phyloP scores from a whole-genome alignment of 177 flowering plant species.

The Vitis hybrid region DNA sequence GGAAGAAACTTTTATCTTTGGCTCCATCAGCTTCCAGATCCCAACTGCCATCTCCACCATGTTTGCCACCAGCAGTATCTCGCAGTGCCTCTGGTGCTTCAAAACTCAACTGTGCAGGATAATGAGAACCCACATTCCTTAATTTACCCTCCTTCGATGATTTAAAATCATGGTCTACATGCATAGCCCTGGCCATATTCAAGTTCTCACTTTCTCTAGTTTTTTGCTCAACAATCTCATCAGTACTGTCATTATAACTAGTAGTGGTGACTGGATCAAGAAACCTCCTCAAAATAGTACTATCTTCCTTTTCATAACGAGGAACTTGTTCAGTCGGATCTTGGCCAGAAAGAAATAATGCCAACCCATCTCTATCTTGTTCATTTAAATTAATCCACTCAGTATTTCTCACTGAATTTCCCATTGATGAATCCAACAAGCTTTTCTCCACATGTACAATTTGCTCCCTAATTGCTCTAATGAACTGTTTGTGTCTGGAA shows the following conservation, averaged over 20 bases:
- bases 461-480: constrained; percentile 50
- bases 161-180: constrained; percentile 17
- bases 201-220: constrained; percentile 24
- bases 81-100: constrained; percentile 19
- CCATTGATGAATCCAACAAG: constrained; percentile 25
- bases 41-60: constrained; percentile 24
- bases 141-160: constrained; percentile 19
- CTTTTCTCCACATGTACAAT: constrained; percentile 37
- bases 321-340: constrained; percentile 14
- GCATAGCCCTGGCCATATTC: constrained; percentile 22
- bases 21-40: constrained; percentile 31
- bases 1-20: constrained; percentile 25
- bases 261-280: constrained; percentile 38
- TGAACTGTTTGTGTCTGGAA: constrained; percentile 48
- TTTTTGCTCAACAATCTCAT: constrained; percentile 43
- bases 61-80: constrained; percentile 17
- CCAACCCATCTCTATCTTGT: constrained; percentile 51
- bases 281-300: constrained; percentile 33
- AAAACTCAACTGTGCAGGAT: constrained; percentile 19
- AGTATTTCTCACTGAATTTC: constrained; percentile 19
- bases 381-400: constrained; percentile 43
- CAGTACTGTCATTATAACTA: constrained; percentile 27
- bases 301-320: constrained; percentile 22
- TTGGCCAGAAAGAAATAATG: constrained; percentile 50
- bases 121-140: constrained; percentile 31